phyloP scores from a whole-genome alignment of 164 flowering plant species.

The Kalanchoe fedtschenkoi region DNA sequence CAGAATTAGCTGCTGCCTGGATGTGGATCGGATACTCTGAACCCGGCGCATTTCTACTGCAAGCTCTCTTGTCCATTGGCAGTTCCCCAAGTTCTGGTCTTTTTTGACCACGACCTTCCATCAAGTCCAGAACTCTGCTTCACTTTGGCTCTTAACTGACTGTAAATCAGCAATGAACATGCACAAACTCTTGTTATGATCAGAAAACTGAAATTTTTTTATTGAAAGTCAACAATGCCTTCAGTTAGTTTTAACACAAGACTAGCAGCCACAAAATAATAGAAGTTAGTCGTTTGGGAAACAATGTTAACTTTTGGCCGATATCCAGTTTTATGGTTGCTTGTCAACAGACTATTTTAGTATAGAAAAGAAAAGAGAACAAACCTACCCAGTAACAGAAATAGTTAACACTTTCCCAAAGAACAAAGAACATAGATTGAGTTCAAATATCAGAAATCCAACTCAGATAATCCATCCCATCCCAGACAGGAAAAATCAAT shows the following conservation, averaged over 20 bases:
- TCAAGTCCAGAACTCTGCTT: conserved; percentile 8
- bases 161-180: neutral
- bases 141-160: neutral
- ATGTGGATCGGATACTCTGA: neutral
- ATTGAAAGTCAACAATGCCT: neutral
- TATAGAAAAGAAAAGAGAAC: neutral
- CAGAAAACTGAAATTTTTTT: neutral
- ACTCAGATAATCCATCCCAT: neutral
- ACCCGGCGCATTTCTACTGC: conserved; percentile 20
- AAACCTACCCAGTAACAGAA: neutral
- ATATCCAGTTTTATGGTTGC: neutral
- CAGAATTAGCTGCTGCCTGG: conserved; percentile 14
- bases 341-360: neutral
- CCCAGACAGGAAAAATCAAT: neutral
- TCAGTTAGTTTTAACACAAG: neutral
- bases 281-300: neutral
- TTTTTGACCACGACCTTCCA: conserved; percentile 75
- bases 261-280: neutral
- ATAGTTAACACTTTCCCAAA: neutral
- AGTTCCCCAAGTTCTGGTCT: conserved; percentile 54
- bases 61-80: conserved; percentile 79
- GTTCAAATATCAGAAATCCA: neutral
- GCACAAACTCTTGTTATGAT: neutral
- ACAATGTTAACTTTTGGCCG: neutral
- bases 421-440: neutral